These are phyloP conservation scores for Tetraselmis chui DNA, from an alignment of 139 green algal species.

Conservation along the genomic window DNA sequence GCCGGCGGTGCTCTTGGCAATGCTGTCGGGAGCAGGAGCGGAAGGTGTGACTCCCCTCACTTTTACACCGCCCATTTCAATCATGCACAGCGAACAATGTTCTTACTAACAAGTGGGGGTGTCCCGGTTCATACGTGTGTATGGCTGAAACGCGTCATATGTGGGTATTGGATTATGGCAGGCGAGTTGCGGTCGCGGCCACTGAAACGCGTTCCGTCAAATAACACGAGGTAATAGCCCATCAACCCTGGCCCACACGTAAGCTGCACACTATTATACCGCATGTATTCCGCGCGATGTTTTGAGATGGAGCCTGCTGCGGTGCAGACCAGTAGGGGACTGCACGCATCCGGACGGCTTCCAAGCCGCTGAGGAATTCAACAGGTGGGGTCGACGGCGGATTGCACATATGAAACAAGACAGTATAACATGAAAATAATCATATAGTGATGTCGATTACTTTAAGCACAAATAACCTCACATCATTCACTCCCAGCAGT, in stretches of 20 bases:
- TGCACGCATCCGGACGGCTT: not conserved
- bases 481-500: not conserved
- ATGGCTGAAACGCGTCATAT: no score
- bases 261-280: no score
- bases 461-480: not conserved
- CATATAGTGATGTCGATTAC: no score
- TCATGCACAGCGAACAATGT: not conserved
- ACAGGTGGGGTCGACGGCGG: not conserved
- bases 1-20: not conserved
- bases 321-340: not conserved
- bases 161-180: not conserved
- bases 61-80: not conserved
- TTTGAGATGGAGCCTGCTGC: not conserved
- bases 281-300: no score
- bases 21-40: not conserved
- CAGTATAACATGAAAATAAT: no score
- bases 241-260: no score
- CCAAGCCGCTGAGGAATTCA: not conserved
- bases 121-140: not conserved
- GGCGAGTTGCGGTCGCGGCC: not conserved
- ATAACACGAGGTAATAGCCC: not conserved
- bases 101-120: not conserved
- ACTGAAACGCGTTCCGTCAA: not conserved
- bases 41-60: not conserved
- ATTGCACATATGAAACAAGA: not conserved